A percentile compares a stretch with the other conserved stretches of the same genome.
These are phyloP conservation scores for Moesziomyces parantarcticus DNA, from an alignment of 1,284 basidiomycete species.

Conservation along the genomic window DNA sequence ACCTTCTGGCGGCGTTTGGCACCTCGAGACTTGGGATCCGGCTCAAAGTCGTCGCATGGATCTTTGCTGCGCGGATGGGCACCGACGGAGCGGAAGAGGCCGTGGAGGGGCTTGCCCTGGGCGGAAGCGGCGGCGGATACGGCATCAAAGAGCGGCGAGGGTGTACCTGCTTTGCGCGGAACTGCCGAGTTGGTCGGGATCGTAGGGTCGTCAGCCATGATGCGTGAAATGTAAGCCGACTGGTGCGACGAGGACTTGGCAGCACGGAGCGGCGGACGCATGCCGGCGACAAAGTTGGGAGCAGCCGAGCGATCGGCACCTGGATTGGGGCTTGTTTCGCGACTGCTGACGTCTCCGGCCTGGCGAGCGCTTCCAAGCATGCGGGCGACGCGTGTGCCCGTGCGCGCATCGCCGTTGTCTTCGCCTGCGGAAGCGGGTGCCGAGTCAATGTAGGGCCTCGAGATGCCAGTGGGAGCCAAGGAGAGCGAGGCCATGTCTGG, in stretches of 20 bases:
- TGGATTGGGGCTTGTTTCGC: slow-evolving; percentile 44
- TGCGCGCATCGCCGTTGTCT: slow-evolving; percentile 42
- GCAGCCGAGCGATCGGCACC: slow-evolving; percentile 10
- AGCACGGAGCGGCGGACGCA: slow-evolving; percentile 29
- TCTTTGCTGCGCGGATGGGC: slow-evolving; percentile 16
- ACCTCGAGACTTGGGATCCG: slow-evolving; percentile 35
- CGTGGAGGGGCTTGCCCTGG: slow-evolving; percentile 24
- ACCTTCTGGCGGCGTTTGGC: slow-evolving; percentile 41
- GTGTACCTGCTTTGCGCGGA: slow-evolving; percentile 16
- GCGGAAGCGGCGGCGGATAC: slow-evolving; percentile 23
- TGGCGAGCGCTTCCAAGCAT: slow-evolving; percentile 35
- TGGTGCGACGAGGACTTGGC: slow-evolving; percentile 39
- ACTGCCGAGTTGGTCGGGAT: slow-evolving; percentile 10
- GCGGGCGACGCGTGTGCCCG: slow-evolving; percentile 22
- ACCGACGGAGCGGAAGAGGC: slow-evolving; percentile 32
- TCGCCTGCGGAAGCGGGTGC: slow-evolving; percentile 46
- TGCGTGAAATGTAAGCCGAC: slow-evolving; percentile 44
- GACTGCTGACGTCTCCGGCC: slow-evolving; percentile 32
- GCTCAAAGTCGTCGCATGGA: slow-evolving; percentile 30
- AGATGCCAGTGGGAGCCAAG: slow-evolving; percentile 22
- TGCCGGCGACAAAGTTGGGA: slow-evolving; percentile 10
- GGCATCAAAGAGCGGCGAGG: slow-evolving; percentile 27
- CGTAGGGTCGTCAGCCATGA: slow-evolving; percentile 41
- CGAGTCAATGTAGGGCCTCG: slow-evolving; percentile 29
- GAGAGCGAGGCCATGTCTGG: slow-evolving; percentile 53